These are phyloP conservation scores for Cephalotrichum gorgonifer DNA, from an alignment of 2,329 filamentous ascomycete species.

Conservation along the genomic window DNA sequence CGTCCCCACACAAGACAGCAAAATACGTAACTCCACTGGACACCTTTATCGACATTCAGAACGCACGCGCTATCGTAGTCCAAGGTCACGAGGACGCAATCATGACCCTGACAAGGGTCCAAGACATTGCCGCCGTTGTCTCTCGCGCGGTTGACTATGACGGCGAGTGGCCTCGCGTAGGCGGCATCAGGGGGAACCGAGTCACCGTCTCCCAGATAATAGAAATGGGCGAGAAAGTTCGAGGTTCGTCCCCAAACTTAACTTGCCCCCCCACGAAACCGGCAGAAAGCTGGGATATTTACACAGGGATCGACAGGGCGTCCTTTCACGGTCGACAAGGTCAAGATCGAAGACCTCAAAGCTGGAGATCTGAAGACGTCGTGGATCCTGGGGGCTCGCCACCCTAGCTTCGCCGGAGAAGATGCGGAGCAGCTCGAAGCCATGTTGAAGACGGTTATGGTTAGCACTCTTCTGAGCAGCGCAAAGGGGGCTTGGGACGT, in stretches of 20 bases:
- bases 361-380: constrained; percentile 17
- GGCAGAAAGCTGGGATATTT: not conserved
- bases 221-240: constrained; percentile 26
- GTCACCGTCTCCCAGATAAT: constrained; percentile 25
- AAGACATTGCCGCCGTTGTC: constrained; percentile 30
- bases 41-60: constrained; percentile 25
- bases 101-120: constrained; percentile 31
- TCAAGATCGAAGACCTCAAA: constrained; percentile 35
- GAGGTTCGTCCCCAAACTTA: no score
- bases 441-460: constrained; percentile 15
- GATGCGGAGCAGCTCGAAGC: constrained; percentile 13
- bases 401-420: constrained; percentile 9
- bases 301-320: not conserved
- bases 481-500: constrained; percentile 24
- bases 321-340: constrained; percentile 28
- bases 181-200: constrained; percentile 28
- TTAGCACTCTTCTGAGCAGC: constrained; percentile 23
- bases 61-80: constrained; percentile 28
- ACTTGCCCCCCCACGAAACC: no score
- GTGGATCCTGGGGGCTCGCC: not conserved
- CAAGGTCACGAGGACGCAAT: constrained; percentile 28
- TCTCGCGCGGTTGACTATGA: constrained; percentile 30
- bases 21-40: constrained; percentile 30
- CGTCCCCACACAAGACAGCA: constrained; percentile 33
- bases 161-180: constrained; percentile 28